A percentile compares a stretch with the other conserved stretches of the same genome.
Conservation (phyloP, 257 asterid species). For the Gynochthodes officinalis region DNA sequence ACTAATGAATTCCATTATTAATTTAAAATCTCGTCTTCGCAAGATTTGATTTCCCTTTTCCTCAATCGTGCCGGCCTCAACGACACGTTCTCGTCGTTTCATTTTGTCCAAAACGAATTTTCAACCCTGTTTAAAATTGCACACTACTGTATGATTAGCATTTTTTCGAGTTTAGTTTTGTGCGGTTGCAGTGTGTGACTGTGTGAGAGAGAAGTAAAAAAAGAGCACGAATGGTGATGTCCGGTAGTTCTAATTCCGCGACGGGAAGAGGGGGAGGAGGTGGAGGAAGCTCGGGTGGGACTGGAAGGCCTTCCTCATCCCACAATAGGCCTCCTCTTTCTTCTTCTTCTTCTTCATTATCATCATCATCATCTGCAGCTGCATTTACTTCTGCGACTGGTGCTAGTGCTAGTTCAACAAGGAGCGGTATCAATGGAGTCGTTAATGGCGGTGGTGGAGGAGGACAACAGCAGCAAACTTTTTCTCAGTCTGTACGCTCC, state of each 20-base stretch:
- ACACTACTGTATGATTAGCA: background rate
- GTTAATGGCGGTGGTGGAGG: constrained; percentile 3
- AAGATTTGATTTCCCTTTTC: background rate
- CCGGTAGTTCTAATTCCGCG: background rate
- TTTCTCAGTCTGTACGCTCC: constrained; percentile 36
- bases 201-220: background rate
- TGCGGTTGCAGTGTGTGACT: background rate
- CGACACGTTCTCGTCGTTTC: constrained; percentile 22
- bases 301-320: constrained; percentile 35
- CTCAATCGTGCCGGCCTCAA: constrained; percentile 69
- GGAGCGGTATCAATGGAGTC: constrained; percentile 5
- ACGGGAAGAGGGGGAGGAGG: background rate
- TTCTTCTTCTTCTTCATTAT: constrained; percentile 18
- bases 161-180: background rate
- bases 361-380: background rate
- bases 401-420: constrained; percentile 25
- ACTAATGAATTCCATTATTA: constrained; percentile 10
- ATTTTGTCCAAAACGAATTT: constrained; percentile 1
- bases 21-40: no score
- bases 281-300: background rate
- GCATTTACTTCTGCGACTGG: background rate
- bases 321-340: constrained; percentile 14
- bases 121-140: background rate
- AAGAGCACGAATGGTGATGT: constrained; percentile 14
- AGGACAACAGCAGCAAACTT: constrained; percentile 20